Conservation (phyloP, 1,284 basidiomycete genomes). For the Ceratobasidium sp. region DNA sequence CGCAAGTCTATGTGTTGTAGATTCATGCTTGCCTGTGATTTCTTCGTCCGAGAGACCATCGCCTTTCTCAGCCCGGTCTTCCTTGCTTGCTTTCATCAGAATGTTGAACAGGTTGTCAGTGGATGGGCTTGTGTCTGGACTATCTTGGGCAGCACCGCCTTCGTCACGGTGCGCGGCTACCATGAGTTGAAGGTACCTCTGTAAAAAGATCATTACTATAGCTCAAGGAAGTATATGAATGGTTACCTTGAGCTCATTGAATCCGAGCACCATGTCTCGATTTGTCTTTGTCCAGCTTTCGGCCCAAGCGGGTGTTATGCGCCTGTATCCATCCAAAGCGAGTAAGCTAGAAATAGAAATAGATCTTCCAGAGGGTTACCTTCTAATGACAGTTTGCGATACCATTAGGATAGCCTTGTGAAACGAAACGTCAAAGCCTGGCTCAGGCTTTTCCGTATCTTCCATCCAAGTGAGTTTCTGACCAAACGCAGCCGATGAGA, state of each 20-base stretch:
- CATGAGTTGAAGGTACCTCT: constrained; percentile 17
- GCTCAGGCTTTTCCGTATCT: background rate
- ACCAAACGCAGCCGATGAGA: constrained; percentile 14
- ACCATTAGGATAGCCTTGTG: constrained; percentile 4
- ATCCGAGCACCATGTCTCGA: background rate
- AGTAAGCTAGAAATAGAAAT: background rate
- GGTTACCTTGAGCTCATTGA: background rate
- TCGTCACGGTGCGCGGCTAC: background rate
- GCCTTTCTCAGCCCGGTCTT: background rate
- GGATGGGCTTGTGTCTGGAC: background rate
- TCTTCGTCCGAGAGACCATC: background rate
- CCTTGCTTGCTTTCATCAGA: constrained; percentile 15
- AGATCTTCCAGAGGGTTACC: background rate
- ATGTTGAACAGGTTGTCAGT: constrained; percentile 12
- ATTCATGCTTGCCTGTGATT: constrained; percentile 10
- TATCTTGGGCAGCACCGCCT: background rate
- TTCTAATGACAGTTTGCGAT: background rate
- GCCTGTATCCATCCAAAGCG: background rate
- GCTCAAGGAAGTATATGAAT: background rate
- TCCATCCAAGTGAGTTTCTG: background rate
- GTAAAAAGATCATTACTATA: background rate
- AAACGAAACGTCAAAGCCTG: constrained; percentile 22
- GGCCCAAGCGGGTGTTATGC: constrained; percentile 13
- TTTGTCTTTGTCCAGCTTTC: background rate
- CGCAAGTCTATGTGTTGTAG: no score